Evolutionary conservation across 345 rosid genomes (phyloP), one percentile per base, ranked within the genome.

Genomic region (Sisymbrium altissimum): DNA sequence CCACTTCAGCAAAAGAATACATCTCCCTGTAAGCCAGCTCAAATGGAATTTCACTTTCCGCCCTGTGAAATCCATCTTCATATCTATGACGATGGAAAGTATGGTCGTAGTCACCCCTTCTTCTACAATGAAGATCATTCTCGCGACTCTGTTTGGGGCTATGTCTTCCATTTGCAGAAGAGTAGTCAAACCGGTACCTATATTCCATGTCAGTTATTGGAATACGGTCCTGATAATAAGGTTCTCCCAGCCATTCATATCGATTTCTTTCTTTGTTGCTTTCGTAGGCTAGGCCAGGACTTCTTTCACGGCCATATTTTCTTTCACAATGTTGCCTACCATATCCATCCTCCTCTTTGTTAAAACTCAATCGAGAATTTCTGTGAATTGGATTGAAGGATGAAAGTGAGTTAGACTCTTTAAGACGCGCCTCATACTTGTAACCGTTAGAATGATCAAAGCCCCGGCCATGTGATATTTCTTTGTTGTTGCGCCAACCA

Each of bases 311-410:
- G 45, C 38, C 58, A 74, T 66, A 56, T n/a, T 64, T 77, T 70
- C 64, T 60, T 68, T 75, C 79, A 35, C 60, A 48, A 67, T 66
- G 69, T 64, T 67, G 73, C 74, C 68, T 69, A 53, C 58, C 68
- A 72, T 48, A 38, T 35, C 40, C 64, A 70, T 80, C 77, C 23
- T 78, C 67, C 35, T 66, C 77, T 50, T 77, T 79, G 77, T 76
- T 49, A 59, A 75, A 66, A 67, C 53, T 58, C 10, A 48, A 44
- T 75, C 50, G 40, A 77, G 39, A 66, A 70, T 73, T 78, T 38
- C 71, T 39, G 29, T 9, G 74, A 74, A 33, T 23, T 40, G 63
- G 46, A 11, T 46, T 73, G 71, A 43, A 53, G 74, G 69, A 5
- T 25, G 66, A 61, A 73, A 60, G 53, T 41, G 29, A 46, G 71